Evolutionary conservation across 371 early-diverging fungal genomes (phyloP), one percentile per base, ranked within the genome.

Genomic region (Phascolomyces articulosus): DNA sequence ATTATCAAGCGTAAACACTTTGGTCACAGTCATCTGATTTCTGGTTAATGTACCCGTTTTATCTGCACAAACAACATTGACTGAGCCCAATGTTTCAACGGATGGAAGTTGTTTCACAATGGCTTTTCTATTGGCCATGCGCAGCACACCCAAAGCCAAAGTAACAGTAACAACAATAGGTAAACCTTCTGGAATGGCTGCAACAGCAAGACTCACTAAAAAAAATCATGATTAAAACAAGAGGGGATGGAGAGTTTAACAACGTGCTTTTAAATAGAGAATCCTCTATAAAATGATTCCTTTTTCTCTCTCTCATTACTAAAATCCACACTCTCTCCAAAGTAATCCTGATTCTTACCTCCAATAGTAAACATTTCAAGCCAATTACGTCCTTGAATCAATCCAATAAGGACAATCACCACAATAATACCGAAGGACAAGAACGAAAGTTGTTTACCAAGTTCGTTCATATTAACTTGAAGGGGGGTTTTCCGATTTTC

Each of bases 341-440:
- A n/a, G n/a, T n/a, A n/a, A n/a, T n/a, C n/a, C n/a, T n/a, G n/a
- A n/a, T 38, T 38, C 53, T 60, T 69, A 85, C 87, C 91, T 64
- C 92, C 93, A 64, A 96, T 95, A 23, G 96, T 96, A 70, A 96
- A 96, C 96, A 96, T 96, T 70, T 97, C 96, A 47, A 98, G 79
- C 91, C 90, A 90, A n/a, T 80, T 79, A 49, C 92, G 87, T 44
- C 93, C 92, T 74, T 96, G 97, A 63, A 95, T 67, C 27, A 96
- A 68, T 27, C 98, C 98, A 66, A 97, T 85, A 51, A 96, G 49
- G 8, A 93, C 89, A 70, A 97, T 97, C 10, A 95, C 74, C n/a
- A 84, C 86, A 70, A 98, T 98, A 10, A 95, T 85, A 40, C 71
- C 87, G 81, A 97, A 94, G 21, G 98, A 97, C 20, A 90, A 70